Evolutionary conservation across 148 eudicot species (phyloP).

Genomic region (Amaranthus palmeri): DNA sequence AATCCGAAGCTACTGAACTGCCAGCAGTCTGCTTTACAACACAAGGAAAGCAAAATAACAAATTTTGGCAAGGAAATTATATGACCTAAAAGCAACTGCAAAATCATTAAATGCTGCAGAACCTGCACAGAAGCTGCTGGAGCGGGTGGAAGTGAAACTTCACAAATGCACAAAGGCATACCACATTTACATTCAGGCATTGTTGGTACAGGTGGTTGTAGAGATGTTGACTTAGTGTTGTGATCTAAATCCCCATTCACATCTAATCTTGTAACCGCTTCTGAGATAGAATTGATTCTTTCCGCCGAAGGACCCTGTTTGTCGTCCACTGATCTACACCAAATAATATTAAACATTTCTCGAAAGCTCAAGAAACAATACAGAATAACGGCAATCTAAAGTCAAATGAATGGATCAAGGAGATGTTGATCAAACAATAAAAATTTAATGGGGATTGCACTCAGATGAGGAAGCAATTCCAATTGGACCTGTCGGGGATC

Average conservation of each 20-base stretch:
- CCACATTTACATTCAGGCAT: conserved; percentile 85
- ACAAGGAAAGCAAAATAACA: conserved; percentile 15
- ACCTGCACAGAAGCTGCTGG: conserved; percentile 48
- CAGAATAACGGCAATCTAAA: not conserved
- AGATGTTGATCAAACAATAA: not conserved
- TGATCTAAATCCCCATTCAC: conserved; percentile 42
- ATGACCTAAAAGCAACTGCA: conserved; percentile 4
- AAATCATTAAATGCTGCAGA: not conserved
- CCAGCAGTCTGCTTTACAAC: conserved; percentile 29
- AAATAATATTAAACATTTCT: conserved; percentile 12
- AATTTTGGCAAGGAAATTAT: not conserved
- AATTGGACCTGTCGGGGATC: not conserved
- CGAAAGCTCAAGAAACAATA: not conserved
- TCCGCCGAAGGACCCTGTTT: conserved; percentile 32
- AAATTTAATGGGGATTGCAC: not conserved
- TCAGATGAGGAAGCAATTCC: not conserved
- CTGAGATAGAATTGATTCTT: conserved; percentile 43
- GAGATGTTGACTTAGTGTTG: conserved; percentile 25
- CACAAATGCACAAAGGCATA: conserved; percentile 99
- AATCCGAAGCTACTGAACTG: conserved; percentile 29
- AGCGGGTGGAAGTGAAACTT: conserved; percentile 45
- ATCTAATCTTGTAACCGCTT: conserved; percentile 57
- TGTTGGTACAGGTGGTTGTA: conserved; percentile 29
- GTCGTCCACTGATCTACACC: conserved; percentile 36
- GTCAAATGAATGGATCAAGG: not conserved